A percentile compares a stretch with the other conserved stretches of the same genome.
Conservation (phyloP, 495 filamentous ascomycete genomes). For the Penicillium pulvis region DNA sequence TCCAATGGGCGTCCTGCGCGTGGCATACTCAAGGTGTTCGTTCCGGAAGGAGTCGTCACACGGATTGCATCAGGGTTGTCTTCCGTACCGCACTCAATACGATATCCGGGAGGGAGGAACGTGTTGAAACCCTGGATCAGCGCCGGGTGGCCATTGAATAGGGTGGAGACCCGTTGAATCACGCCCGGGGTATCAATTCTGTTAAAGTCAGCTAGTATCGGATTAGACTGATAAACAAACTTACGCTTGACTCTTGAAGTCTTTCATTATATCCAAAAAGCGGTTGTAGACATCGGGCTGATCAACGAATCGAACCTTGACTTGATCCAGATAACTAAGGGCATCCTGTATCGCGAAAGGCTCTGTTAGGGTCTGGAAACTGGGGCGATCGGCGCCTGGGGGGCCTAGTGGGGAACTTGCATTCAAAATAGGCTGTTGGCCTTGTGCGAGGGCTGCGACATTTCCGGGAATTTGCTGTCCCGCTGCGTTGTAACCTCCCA, state of each 20-base stretch:
- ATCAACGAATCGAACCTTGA: constrained; percentile 97
- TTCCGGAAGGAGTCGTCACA: constrained; percentile 94
- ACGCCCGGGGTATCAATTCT: constrained; percentile 98
- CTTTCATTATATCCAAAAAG: constrained; percentile 99
- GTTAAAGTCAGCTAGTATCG: constrained; percentile 5
- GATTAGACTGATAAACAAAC: constrained; percentile 30
- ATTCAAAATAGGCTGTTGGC: constrained; percentile 95
- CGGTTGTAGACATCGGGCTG: constrained; percentile 98
- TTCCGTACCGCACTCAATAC: constrained; percentile 91
- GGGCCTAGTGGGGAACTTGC: constrained; percentile 51
- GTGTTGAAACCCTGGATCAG: constrained; percentile 99
- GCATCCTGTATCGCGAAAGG: constrained; percentile 68
- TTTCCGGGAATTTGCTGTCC: constrained; percentile 51
- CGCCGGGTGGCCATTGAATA: constrained; percentile 95
- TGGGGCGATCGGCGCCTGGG: neutral
- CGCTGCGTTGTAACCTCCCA: constrained; percentile 55
- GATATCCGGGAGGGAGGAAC: constrained; percentile 94
- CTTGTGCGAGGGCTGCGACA: constrained; percentile 68
- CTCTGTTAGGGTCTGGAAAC: constrained; percentile 17
- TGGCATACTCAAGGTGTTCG: constrained; percentile 62
- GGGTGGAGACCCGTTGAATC: constrained; percentile 93
- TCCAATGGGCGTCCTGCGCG: constrained; percentile 53
- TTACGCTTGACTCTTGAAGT: constrained; percentile 97
- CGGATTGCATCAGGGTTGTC: constrained; percentile 94
- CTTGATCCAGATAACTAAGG: constrained; percentile 95